These are phyloP conservation scores for Quercus agrifolia DNA, from an alignment of 306 rosid genomes.

Conservation along the genomic window DNA sequence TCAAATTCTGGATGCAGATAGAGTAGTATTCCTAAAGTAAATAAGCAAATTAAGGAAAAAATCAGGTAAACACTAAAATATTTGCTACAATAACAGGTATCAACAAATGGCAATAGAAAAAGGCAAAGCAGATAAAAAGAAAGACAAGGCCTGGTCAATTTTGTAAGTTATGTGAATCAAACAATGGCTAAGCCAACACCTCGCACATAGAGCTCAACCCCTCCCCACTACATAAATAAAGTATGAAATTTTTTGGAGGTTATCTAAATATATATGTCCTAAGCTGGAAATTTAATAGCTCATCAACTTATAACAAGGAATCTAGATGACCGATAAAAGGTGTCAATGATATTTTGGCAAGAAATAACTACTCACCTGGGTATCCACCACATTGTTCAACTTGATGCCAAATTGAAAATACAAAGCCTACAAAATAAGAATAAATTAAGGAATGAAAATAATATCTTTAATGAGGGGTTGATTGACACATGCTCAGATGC, in stretches of 20 bases:
- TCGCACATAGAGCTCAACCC: background rate
- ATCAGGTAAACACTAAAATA: background rate
- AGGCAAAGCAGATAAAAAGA: background rate
- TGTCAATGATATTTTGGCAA: background rate
- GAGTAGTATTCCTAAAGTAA: background rate
- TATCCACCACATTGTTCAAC: conserved; percentile 95
- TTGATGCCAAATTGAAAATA: conserved; percentile 96
- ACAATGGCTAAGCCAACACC: background rate
- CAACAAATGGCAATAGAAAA: background rate
- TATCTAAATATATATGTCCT: too few species aligned
- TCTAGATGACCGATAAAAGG: background rate
- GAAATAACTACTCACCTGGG: conserved; percentile 66
- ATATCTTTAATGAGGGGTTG: background rate
- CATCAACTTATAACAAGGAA: background rate
- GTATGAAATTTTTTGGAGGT: too few species aligned
- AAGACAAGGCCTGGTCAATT: background rate
- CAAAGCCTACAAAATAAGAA: conserved; percentile 66
- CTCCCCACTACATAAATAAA: too few species aligned
- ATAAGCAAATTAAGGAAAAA: background rate
- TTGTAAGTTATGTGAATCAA: background rate
- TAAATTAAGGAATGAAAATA: conserved; percentile 12
- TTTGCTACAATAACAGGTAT: background rate
- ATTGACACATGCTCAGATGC: conserved; percentile 9
- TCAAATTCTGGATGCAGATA: background rate
- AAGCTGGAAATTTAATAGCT: background rate